Percentiles rank a stretch among this genome's conserved stretches.
These are phyloP conservation scores for Myxozyma lipomycoides DNA, from an alignment of 805 yeast genomes.

Conservation along the genomic window DNA sequence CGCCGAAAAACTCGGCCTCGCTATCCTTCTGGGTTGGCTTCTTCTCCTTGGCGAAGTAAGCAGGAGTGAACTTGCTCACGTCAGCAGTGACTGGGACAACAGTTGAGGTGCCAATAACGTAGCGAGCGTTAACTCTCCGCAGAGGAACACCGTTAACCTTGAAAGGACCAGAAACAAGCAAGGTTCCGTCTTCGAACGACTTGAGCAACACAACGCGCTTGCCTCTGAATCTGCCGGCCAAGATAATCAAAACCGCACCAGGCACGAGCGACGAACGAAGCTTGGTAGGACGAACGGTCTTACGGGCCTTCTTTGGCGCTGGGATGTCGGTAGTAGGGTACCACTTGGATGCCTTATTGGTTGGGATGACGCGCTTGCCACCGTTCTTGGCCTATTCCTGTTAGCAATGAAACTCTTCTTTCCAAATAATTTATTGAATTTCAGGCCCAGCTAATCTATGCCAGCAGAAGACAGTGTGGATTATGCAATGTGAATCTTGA, in stretches of 20 bases:
- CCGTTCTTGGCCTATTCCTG: constrained; percentile 37
- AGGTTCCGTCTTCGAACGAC: constrained; percentile 95
- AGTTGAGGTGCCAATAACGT: constrained; percentile 98
- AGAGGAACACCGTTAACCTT: constrained; percentile 99
- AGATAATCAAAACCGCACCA: constrained; percentile 94
- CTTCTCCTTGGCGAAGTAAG: constrained; percentile 96
- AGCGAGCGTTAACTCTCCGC: constrained; percentile 94
- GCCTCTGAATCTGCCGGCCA: constrained; percentile 99
- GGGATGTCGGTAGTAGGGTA: constrained; percentile 89
- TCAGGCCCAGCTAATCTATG: background rate
- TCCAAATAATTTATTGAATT: background rate
- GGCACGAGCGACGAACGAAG: constrained; percentile 94
- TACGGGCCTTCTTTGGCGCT: constrained; percentile 83
- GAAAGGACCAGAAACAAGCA: constrained; percentile 98
- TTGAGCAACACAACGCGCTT: constrained; percentile 98
- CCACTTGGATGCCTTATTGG: constrained; percentile 76
- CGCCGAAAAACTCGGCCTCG: constrained; percentile 88
- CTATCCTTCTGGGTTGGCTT: constrained; percentile 74
- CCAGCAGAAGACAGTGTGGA: too few relatives aligned
- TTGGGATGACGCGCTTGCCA: constrained; percentile 37
- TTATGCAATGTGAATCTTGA: too few relatives aligned
- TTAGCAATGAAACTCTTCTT: background rate
- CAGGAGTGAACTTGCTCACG: constrained; percentile 85
- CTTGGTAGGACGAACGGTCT: constrained; percentile 88
- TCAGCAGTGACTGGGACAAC: constrained; percentile 76